phyloP scores from a whole-genome alignment of 2,329 filamentous ascomycete species.

The Fusarium domesticum region DNA sequence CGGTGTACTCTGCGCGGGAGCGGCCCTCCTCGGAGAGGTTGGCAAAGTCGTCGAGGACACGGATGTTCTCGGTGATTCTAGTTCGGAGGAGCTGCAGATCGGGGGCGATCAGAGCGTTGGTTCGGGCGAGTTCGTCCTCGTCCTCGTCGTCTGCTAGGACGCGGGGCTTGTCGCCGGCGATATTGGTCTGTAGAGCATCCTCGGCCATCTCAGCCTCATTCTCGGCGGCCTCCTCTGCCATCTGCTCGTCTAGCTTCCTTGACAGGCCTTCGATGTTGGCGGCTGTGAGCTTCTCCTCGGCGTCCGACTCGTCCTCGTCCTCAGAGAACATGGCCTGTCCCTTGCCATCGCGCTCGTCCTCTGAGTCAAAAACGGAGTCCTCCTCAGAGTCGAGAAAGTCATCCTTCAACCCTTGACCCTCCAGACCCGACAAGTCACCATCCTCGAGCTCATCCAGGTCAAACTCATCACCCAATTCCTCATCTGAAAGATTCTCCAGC shows the following conservation, averaged over 20 bases:
- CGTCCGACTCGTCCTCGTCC: slow-evolving; percentile 84
- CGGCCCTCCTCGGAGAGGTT: slow-evolving; percentile 76
- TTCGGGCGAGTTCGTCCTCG: slow-evolving; percentile 59
- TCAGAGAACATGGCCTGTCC: slow-evolving; percentile 81
- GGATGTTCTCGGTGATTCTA: slow-evolving; percentile 88
- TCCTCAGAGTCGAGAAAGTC: slow-evolving; percentile 59
- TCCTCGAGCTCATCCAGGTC: slow-evolving; percentile 48
- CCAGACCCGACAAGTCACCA: slow-evolving; percentile 40
- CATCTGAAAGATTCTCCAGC: slow-evolving; percentile 46
- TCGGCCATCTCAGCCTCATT: slow-evolving; percentile 85
- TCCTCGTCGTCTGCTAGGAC: slow-evolving; percentile 63
- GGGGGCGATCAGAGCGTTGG: slow-evolving; percentile 69
- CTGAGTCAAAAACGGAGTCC: slow-evolving; percentile 69
- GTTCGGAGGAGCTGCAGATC: slow-evolving; percentile 86
- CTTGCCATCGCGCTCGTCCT: slow-evolving; percentile 55
- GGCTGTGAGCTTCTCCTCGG: slow-evolving; percentile 85
- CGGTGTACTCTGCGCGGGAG: slow-evolving; percentile 83
- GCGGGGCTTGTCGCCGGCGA: slow-evolving; percentile 70
- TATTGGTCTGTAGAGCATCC: slow-evolving; percentile 87
- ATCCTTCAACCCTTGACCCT: slow-evolving; percentile 44
- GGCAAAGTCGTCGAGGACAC: slow-evolving; percentile 84
- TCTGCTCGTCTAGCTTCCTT: slow-evolving; percentile 74
- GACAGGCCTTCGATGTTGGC: slow-evolving; percentile 95
- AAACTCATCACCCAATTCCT: slow-evolving; percentile 37
- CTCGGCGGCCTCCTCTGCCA: slow-evolving; percentile 74